phyloP scores from a whole-genome alignment of 495 filamentous ascomycete genomes.

The Acidiella bohemica region DNA sequence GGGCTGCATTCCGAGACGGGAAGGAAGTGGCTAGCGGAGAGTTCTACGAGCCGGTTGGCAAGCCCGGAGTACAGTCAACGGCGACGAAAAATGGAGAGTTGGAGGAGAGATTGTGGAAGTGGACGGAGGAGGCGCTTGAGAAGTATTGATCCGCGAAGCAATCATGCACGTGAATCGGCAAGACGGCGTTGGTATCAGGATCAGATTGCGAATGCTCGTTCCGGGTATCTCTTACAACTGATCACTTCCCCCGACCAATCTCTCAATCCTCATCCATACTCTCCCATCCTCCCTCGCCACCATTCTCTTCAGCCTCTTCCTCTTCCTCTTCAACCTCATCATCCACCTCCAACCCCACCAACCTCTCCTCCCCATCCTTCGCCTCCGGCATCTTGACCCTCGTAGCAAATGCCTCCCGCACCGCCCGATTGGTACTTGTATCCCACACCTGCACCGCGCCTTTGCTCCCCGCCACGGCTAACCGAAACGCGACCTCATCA shows the following conservation, averaged over 20 bases:
- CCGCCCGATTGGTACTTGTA: slow-evolving; percentile 81
- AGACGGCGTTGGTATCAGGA: too few species aligned
- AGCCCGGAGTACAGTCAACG: slow-evolving; percentile 17
- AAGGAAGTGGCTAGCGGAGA: slow-evolving; percentile 28
- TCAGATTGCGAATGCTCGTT: too few species aligned
- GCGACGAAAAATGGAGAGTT: slow-evolving; percentile 22
- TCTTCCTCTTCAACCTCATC: slow-evolving; percentile 43
- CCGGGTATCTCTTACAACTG: too few species aligned
- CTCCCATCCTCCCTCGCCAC: slow-evolving; percentile 53
- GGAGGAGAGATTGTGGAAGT: slow-evolving; percentile 31
- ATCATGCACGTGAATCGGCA: too few species aligned
- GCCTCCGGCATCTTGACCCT: slow-evolving; percentile 40
- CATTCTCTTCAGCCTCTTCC: slow-evolving; percentile 32
- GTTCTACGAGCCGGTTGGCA: slow-evolving; percentile 34
- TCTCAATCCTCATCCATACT: slow-evolving; percentile 67
- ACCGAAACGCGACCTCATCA: slow-evolving; percentile 70
- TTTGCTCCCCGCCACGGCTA: slow-evolving; percentile 91
- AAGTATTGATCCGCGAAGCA: too few species aligned
- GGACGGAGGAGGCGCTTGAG: slow-evolving; percentile 29
- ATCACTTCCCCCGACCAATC: too few species aligned
- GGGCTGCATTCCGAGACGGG: slow-evolving; percentile 31
- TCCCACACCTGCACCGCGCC: slow-evolving; percentile 92
- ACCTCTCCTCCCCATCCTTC: slow-evolving; percentile 58
- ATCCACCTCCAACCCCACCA: slow-evolving; percentile 54
- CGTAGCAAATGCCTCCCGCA: slow-evolving; percentile 73